These are phyloP conservation scores for Haematococcus sp. DNA, from an alignment of 139 green algal genomes.

Conservation along the genomic window DNA sequence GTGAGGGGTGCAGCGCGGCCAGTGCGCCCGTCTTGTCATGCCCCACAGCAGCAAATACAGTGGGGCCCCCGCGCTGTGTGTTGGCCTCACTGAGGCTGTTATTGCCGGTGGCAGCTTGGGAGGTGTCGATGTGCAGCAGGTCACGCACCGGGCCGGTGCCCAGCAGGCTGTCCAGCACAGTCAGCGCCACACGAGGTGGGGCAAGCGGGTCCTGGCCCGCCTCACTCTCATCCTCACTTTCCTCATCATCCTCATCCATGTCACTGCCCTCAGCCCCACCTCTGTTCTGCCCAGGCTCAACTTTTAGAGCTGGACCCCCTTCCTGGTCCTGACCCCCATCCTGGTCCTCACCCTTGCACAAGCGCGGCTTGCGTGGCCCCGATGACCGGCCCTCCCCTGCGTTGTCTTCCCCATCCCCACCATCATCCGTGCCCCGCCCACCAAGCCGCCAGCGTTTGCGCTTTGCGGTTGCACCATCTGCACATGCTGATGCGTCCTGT, in stretches of 20 bases:
- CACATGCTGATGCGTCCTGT: not conserved
- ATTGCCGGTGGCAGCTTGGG: not conserved
- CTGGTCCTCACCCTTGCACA: too few species aligned
- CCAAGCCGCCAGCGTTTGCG: not conserved
- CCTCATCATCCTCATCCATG: slow-evolving; percentile 1
- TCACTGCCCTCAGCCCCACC: not conserved
- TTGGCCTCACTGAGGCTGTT: not conserved
- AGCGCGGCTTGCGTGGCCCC: too few species aligned
- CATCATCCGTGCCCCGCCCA: not conserved
- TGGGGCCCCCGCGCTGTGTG: slow-evolving; percentile 3
- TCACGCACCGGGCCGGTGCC: slow-evolving; percentile 19
- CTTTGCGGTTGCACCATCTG: not conserved
- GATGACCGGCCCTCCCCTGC: not conserved
- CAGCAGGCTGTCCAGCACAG: slow-evolving; percentile 21
- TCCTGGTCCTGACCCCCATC: not conserved
- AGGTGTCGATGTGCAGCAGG: slow-evolving; percentile 19
- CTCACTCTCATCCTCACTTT: slow-evolving; percentile 5
- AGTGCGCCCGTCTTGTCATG: slow-evolving; percentile 71
- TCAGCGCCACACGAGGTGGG: not conserved
- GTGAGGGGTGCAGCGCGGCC: slow-evolving; percentile 57
- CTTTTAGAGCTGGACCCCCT: not conserved
- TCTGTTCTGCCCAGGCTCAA: not conserved
- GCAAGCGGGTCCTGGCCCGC: not conserved
- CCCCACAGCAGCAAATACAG: slow-evolving; percentile 62
- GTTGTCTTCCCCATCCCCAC: not conserved